Conservation (phyloP, 225 moss, liverwort and hornwort species). For the Anthoceros angustus region DNA sequence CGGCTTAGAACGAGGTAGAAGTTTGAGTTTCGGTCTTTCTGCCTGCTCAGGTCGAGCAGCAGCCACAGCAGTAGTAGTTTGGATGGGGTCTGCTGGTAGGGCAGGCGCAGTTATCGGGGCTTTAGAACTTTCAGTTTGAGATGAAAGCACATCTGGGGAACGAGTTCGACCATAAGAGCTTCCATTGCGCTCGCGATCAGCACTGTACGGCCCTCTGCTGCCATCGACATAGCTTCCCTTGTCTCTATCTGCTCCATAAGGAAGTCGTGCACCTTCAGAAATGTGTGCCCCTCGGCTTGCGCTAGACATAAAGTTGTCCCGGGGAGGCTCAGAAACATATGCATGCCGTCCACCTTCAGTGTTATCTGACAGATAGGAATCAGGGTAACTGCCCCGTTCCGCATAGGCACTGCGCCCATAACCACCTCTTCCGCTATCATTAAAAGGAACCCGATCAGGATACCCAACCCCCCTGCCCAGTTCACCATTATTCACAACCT, state of each 20-base stretch:
- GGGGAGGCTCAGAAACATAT: background rate
- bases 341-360: conserved; percentile 7
- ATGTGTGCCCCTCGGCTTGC: background rate
- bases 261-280: background rate
- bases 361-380: conserved; percentile 11
- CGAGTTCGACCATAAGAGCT: conserved; percentile 8
- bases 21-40: conserved; percentile 82
- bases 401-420: conserved; percentile 8
- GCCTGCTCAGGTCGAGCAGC: conserved; percentile 22
- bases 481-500: conserved; percentile 20
- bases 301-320: background rate
- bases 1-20: conserved; percentile 82
- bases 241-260: background rate
- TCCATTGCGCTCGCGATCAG: conserved; percentile 9
- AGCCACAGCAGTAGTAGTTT: conserved; percentile 28
- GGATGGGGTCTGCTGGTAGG: conserved; percentile 30
- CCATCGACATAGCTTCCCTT: conserved; percentile 2
- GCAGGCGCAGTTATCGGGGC: background rate
- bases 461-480: conserved; percentile 26
- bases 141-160: conserved; percentile 9
- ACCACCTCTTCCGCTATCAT: conserved; percentile 11
- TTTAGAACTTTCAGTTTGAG: conserved; percentile 9
- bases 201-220: conserved; percentile 1
- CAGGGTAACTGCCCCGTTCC: conserved; percentile 14
- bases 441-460: conserved; percentile 24